Evolutionary conservation across 768 basidiomycete species (phyloP).

Genomic region (Termitomyces sp.): DNA sequence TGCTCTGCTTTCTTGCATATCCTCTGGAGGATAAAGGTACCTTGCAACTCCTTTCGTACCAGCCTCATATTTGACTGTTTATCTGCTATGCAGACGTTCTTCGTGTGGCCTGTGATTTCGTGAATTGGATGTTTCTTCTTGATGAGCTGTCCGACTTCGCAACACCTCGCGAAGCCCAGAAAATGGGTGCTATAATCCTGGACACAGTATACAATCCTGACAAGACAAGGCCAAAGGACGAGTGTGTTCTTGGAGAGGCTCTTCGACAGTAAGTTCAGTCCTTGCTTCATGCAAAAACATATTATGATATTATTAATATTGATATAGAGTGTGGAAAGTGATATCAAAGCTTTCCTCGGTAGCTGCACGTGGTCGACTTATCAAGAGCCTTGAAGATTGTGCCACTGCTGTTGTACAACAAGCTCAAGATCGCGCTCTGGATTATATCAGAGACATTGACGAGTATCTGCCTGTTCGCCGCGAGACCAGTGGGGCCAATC

Average conservation of each 20-base stretch:
- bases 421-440: no score
- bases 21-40: neutral
- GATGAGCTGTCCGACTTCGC: neutral
- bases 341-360: neutral
- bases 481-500: no score
- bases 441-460: no score
- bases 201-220: neutral
- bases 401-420: no score
- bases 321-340: neutral
- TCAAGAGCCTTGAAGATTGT: no score
- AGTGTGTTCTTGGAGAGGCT: neutral
- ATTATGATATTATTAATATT: accelerated
- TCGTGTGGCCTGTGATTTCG: neutral
- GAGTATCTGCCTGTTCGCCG: no score
- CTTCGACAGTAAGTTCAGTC: neutral
- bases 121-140: neutral
- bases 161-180: neutral
- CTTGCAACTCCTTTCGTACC: neutral
- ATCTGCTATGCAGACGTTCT: neutral
- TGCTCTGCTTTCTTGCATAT: neutral
- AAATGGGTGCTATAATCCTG: neutral
- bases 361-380: no score
- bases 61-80: neutral
- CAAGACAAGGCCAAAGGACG: neutral
- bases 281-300: neutral